Conservation (phyloP, 108 stramenopile genomes). For the Licmophora abbreviata region DNA sequence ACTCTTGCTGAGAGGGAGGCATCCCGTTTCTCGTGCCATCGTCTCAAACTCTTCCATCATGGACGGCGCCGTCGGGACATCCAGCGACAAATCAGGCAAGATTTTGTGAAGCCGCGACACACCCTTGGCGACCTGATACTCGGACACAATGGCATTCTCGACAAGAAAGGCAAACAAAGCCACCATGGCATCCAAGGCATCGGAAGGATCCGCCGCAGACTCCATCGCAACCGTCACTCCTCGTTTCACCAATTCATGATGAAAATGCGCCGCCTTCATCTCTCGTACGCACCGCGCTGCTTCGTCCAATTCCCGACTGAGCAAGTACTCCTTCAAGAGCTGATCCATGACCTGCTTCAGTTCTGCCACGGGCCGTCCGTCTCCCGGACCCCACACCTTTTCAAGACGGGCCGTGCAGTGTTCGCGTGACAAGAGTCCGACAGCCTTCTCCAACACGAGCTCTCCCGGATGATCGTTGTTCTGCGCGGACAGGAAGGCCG, state of each 20-base stretch:
- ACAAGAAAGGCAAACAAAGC: conserved; percentile 61
- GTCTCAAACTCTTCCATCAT: conserved; percentile 66
- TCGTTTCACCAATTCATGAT: conserved; percentile 96
- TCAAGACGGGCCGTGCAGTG: conserved; percentile 89
- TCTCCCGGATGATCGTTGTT: conserved; percentile 78
- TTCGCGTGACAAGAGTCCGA: conserved; percentile 72
- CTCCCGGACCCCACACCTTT: conserved; percentile 94
- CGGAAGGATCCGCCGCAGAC: conserved; percentile 17
- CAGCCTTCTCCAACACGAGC: conserved; percentile 81
- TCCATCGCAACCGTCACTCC: conserved; percentile 87
- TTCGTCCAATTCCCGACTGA: conserved; percentile 88
- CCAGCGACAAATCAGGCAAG: conserved; percentile 58
- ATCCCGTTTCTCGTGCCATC: conserved; percentile 14
- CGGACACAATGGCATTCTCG: conserved; percentile 71
- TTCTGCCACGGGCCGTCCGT: conserved; percentile 89
- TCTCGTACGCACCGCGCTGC: conserved; percentile 87
- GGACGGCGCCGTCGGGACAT: conserved; percentile 60
- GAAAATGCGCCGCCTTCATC: conserved; percentile 80
- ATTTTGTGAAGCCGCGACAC: conserved; percentile 55
- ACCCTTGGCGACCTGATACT: conserved; percentile 78
- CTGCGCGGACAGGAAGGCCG: conserved; percentile 87
- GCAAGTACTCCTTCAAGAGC: conserved; percentile 82
- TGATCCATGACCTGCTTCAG: conserved; percentile 92
- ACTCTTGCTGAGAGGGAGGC: conserved; percentile 2
- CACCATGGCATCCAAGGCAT: conserved; percentile 74